Evolutionary conservation across 1,284 basidiomycete genomes (phyloP), one percentile per base, ranked within the genome.

Genomic region (Pseudozyma flocculosa): DNA sequence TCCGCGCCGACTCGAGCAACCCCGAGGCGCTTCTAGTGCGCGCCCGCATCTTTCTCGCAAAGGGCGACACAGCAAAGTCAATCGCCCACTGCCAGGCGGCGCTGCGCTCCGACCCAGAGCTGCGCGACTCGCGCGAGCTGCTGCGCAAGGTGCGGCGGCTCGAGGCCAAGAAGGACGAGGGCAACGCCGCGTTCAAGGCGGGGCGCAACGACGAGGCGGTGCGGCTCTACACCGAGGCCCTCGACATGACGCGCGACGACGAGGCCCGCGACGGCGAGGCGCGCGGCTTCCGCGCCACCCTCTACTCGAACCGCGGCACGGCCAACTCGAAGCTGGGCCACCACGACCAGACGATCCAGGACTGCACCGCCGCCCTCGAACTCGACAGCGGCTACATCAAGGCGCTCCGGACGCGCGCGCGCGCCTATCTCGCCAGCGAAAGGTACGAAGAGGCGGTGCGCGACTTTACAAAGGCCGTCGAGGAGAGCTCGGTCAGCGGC

Each of bases 281-380:
- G 2, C 55, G 59, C 23, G 61, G 68, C 11, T 70, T 75, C 60
- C 68, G 62, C 38, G 88, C 90, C 0, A 87, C 88, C 5, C 80
- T 93, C 14, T 80, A 90, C 24, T 89, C 87, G 4, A 93, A 93
- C 69, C 85, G 89, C 1, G 91, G 90, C 1, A 90, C 89, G 0
- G 87, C 90, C 0, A 80, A 89, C 21, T 80, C 88, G 48, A 76
- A 90, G 87, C 80, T 88, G 23, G 82, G 84, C 49, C 81, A 82
- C 43, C 82, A 87, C 69, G 80, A 85, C 18, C 85, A 87, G 15
- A 88, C 90, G 0, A 82, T 92, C 24, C 75, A 78, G 34, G 89
- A 91, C 73, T 88, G 85, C 9, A 84, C 86, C 47, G 81, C 82
- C 11, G 88, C 89, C 5, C 82, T 92, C 9, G 62, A 75, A 8